Percentiles rank a stretch among this genome's conserved stretches.
These are phyloP conservation scores for Xylaria sp. DNA, from an alignment of 2,329 filamentous ascomycete genomes.

Conservation along the genomic window DNA sequence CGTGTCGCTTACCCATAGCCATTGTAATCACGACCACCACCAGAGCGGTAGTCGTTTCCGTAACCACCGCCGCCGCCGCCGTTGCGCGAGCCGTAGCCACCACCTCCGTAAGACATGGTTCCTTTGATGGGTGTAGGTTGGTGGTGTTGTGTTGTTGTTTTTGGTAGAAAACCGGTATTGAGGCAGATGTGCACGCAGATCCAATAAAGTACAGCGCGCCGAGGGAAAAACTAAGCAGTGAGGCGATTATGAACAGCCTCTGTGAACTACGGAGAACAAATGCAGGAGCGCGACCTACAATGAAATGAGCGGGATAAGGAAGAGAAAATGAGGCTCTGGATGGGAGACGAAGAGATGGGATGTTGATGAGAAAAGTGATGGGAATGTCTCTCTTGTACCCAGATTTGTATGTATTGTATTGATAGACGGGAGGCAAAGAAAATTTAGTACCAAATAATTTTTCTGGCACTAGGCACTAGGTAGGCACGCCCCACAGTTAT, in stretches of 20 bases:
- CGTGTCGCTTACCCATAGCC: constrained; percentile 50
- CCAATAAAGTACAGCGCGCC: constrained; percentile 39
- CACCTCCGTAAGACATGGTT: constrained; percentile 76
- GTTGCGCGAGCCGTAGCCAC: constrained; percentile 48
- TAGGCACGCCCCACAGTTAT: constrained; percentile 39
- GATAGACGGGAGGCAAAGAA: constrained; percentile 47
- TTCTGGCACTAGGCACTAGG: constrained; percentile 38
- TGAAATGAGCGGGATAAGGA: constrained; percentile 46
- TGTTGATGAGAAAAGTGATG: constrained; percentile 38
- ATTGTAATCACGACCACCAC: constrained; percentile 51
- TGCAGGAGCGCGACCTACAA: constrained; percentile 45
- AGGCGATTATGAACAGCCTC: constrained; percentile 22
- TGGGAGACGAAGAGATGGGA: constrained; percentile 32
- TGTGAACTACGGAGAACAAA: constrained; percentile 12
- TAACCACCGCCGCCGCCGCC: constrained; percentile 52
- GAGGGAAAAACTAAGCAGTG: constrained; percentile 35
- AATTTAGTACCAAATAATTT: constrained; percentile 46
- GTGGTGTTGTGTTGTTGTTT: background rate
- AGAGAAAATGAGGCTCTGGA: constrained; percentile 25
- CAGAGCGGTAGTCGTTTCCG: constrained; percentile 45
- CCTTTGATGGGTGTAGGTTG: constrained; percentile 31
- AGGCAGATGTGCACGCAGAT: constrained; percentile 31
- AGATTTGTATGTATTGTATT: constrained; percentile 15
- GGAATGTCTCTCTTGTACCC: background rate
- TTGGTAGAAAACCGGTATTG: constrained; percentile 30